These are phyloP conservation scores for Meyerozyma carpophila DNA, from an alignment of 1,139 yeast species.

Conservation along the genomic window DNA sequence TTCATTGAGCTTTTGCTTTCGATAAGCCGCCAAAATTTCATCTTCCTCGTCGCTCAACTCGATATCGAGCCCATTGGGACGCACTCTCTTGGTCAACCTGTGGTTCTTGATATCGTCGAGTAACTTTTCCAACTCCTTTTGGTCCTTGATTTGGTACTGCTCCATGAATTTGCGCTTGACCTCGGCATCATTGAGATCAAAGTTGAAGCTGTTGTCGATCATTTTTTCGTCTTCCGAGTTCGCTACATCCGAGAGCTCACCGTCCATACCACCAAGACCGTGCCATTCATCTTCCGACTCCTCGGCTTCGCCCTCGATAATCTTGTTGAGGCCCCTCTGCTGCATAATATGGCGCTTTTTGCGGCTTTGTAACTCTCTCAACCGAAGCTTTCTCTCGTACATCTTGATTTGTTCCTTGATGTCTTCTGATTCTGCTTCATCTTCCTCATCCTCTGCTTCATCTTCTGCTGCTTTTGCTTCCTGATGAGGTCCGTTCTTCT, in stretches of 20 bases:
- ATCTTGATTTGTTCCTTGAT: constrained; percentile 25
- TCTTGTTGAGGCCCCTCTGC: constrained; percentile 44
- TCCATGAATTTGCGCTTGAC: constrained; percentile 59
- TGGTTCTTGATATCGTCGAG: constrained; percentile 82
- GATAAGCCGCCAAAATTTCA: constrained; percentile 48
- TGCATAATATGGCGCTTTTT: constrained; percentile 45
- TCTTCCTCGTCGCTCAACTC: constrained; percentile 68
- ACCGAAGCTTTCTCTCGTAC: constrained; percentile 36
- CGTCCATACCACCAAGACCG: constrained; percentile 81
- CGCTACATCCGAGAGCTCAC: constrained; percentile 60
- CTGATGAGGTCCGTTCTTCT: constrained; percentile 13
- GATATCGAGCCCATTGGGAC: constrained; percentile 50
- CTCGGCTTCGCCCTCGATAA: constrained; percentile 82
- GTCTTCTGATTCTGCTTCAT: constrained; percentile 20
- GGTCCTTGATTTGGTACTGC: constrained; percentile 66
- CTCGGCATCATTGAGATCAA: constrained; percentile 55
- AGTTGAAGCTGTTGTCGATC: constrained; percentile 68
- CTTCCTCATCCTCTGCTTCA: constrained; percentile 17
- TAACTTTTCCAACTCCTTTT: constrained; percentile 64
- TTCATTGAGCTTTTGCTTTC: constrained; percentile 47
- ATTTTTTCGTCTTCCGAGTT: constrained; percentile 76
- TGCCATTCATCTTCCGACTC: constrained; percentile 97
- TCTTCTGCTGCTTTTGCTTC: constrained; percentile 18
- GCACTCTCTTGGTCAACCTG: constrained; percentile 62
- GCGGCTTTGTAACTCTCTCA: constrained; percentile 32